Base-by-base conservation (phyloP, 371 early-diverging fungal species). In the Cladochytrium tenue region DNA sequence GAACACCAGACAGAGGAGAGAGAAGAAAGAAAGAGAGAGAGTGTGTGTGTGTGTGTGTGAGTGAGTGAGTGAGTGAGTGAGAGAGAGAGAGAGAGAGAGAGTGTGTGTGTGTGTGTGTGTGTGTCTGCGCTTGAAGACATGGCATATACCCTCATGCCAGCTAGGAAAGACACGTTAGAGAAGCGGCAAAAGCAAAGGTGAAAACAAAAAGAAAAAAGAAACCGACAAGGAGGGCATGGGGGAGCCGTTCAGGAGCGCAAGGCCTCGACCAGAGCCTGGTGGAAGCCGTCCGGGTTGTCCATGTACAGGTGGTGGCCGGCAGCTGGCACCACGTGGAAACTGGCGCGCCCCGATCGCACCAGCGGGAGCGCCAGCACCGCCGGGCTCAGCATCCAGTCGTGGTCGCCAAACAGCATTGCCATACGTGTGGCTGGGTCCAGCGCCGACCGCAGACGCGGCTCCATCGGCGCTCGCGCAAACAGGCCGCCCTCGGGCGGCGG, bases 241-340 rank as follows among this genome's bases (percentile, higher is more conserved):
- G 13, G 13, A 7, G 13, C 43, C 43, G 43, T 7, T 43, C 43
- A 43, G 13, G 13, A 20, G 13, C 7, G 7, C 43, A 43, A 20
- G 13, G 43, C 43, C 13, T 43, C 43, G 13, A 7, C 20, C 43
- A 43, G 43, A 7, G 7, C 20, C 20, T 7, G 13, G 43, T 43
- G 43, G 20, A 43, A 43, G 13, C 20, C 43, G 43, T 60, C 32
- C 53, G 66, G 60, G 52, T 66, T 66, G 35, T 66, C 66, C 13
- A 66, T 51, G 51, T 66, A 66, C 52, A 66, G 33, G 30, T 66
- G 66, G 26, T 66, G 66, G 3, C 66, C 66, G 4, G 66, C 66
- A 27, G 34, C 33, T 3, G 27, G 27, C 10, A 66, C 7, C 2
- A 66, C 55, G 34, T 32, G 32, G 13, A 66, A 28, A 25, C 34